These are phyloP conservation scores for Russula virescens DNA, from an alignment of 768 basidiomycete species.

Conservation along the genomic window DNA sequence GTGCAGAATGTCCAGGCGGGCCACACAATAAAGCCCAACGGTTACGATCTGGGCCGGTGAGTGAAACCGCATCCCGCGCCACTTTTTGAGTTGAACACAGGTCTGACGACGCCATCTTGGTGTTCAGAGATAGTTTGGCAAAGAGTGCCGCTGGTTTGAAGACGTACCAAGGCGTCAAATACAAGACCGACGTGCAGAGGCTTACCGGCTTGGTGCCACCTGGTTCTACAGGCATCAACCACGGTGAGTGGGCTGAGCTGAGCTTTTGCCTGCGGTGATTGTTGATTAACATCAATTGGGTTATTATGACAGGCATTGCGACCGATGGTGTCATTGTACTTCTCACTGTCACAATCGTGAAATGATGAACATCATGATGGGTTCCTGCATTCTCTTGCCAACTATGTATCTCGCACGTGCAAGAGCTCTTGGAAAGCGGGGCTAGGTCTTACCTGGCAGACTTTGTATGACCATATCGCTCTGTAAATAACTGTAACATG, in stretches of 20 bases:
- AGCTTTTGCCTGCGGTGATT: not conserved
- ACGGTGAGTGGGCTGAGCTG: conserved; percentile 33
- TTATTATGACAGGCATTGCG: conserved; percentile 9
- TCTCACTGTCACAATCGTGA: conserved; percentile 20
- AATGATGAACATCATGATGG: not conserved
- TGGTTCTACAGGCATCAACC: conserved; percentile 49
- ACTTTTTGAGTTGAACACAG: too few species aligned
- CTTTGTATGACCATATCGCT: too few species aligned
- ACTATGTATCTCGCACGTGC: too few species aligned
- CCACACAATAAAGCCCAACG: conserved; percentile 29
- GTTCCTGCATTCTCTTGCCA: too few species aligned
- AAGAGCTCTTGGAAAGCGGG: too few species aligned
- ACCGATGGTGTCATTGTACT: conserved; percentile 18
- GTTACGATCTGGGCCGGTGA: conserved; percentile 32
- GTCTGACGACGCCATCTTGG: not conserved
- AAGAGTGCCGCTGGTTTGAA: conserved; percentile 3
- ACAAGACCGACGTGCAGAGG: conserved; percentile 32
- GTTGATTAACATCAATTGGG: not conserved
- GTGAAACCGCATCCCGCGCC: not conserved
- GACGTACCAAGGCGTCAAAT: conserved; percentile 29
- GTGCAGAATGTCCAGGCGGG: conserved; percentile 17
- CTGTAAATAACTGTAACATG: too few species aligned
- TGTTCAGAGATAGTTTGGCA: conserved; percentile 14
- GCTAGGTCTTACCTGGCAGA: too few species aligned
- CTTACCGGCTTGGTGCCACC: conserved; percentile 49